Base-by-base conservation (phyloP, 1,284 basidiomycete genomes). In the Marasmius oreades region DNA sequence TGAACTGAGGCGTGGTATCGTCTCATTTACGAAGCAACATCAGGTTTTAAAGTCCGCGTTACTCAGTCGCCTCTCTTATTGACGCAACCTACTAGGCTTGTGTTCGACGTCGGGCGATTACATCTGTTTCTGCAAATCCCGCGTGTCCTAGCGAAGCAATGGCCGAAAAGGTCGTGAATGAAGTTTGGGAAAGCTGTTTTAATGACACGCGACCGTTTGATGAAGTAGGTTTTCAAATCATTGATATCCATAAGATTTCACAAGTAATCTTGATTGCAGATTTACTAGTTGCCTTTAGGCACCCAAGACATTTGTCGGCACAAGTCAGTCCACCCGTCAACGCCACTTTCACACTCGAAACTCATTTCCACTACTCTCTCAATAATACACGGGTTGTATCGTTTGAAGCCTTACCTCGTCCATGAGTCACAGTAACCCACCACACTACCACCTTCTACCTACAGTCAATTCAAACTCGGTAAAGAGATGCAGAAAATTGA, bases 111-210 rank as follows among this genome's bases (percentile, higher is more conserved):
- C 80, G 95, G 59, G 94, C 96, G 2, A 78, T 93, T 8, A 69
- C 91, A 28, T 95, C 93, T 2, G 92, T 99, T 2, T 74, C 79
- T 42, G 81, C 81, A 11, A 95, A 98, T 68, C 87, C 92, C 16
- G 77, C 80, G n/a, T 98, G 93, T 68, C 85, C 85, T 2, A 82
- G 88, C 62, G 73, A 77, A 47, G 89, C 81, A 12, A 79, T 88
- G 51, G 96, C 96, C 5, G 91, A 94, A 69, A 80, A 82, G 57
- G 93, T 86, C 2, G 95, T 98, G 51, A 96, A 98, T 63, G 93
- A 98, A 70, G 96, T 98, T 45, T 99, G 92, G 88, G 91, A 94
- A 64, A 93, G 91, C 64, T 99, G 96, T 72, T 96, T 95, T 73
- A 86, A 83, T 50, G 96, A 99, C 70, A 98, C 95, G 6, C 76